Percentiles rank a stretch among this genome's conserved stretches.
These are phyloP conservation scores for Mycena venus DNA, from an alignment of 768 basidiomycete genomes.

Conservation along the genomic window DNA sequence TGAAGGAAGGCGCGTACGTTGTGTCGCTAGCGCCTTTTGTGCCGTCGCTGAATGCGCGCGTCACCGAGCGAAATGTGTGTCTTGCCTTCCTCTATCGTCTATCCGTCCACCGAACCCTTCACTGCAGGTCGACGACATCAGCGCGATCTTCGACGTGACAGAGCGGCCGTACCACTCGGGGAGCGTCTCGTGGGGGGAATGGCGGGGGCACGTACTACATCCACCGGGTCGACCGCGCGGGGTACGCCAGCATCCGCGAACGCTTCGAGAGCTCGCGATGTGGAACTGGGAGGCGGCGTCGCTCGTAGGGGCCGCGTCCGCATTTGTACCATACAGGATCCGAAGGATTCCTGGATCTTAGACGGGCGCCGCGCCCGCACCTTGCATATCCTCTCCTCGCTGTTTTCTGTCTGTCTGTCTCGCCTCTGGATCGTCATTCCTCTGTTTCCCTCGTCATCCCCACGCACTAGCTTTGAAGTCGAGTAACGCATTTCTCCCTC, in stretches of 20 bases:
- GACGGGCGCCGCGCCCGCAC: neutral
- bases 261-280: constrained; percentile 66
- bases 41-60: constrained; percentile 74
- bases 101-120: neutral
- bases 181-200: constrained; percentile 86
- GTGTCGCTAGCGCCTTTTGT: constrained; percentile 92
- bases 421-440: neutral
- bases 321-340: too few species aligned
- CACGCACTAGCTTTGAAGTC: constrained; percentile 19
- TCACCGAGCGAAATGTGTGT: constrained; percentile 88
- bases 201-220: constrained; percentile 79
- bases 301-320: neutral
- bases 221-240: constrained; percentile 81
- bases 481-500: neutral
- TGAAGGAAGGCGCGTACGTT: constrained; percentile 93
- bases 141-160: constrained; percentile 84
- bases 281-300: constrained; percentile 36
- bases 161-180: constrained; percentile 78
- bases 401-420: neutral
- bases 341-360: neutral
- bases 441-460: neutral
- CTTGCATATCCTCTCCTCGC: neutral
- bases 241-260: constrained; percentile 72
- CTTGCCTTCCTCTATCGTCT: neutral
- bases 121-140: constrained; percentile 79